phyloP scores from a whole-genome alignment of 768 basidiomycete species.

The Leucocoprinus birnbaumii region DNA sequence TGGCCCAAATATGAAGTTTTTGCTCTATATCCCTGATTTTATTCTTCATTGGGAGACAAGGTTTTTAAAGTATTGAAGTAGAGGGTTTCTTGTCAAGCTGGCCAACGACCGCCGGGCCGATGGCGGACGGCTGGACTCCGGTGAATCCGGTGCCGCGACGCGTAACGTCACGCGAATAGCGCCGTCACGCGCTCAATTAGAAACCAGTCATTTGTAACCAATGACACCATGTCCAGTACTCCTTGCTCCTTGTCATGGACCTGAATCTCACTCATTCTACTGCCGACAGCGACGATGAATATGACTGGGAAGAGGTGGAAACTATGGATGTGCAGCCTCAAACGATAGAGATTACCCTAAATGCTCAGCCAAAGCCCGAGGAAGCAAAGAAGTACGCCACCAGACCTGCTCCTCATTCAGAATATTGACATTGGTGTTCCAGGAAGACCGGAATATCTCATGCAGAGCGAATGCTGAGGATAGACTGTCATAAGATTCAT shows the following conservation, averaged over 20 bases:
- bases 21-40: too few species aligned
- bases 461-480: constrained; percentile 69
- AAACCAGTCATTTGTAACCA: constrained; percentile 12
- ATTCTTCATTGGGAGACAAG: too few species aligned
- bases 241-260: constrained; percentile 5
- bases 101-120: too few species aligned
- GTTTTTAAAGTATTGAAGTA: too few species aligned
- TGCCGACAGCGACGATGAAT: constrained; percentile 59
- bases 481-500: constrained; percentile 88
- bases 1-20: too few species aligned
- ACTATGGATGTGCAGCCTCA: constrained; percentile 43
- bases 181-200: neutral
- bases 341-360: constrained; percentile 73
- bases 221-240: neutral
- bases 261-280: constrained; percentile 14
- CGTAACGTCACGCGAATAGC: constrained; percentile 6
- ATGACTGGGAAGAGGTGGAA: constrained; percentile 80
- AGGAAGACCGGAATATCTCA: constrained; percentile 52
- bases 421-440: constrained; percentile 16
- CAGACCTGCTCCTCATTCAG: constrained; percentile 22
- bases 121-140: neutral
- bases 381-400: constrained; percentile 38
- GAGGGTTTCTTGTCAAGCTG: too few species aligned
- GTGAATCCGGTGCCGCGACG: neutral
- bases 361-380: constrained; percentile 31